A percentile compares a stretch with the other conserved stretches of the same genome.
Evolutionary conservation across 805 yeast species (phyloP).

Genomic region (Candida boleticola): DNA sequence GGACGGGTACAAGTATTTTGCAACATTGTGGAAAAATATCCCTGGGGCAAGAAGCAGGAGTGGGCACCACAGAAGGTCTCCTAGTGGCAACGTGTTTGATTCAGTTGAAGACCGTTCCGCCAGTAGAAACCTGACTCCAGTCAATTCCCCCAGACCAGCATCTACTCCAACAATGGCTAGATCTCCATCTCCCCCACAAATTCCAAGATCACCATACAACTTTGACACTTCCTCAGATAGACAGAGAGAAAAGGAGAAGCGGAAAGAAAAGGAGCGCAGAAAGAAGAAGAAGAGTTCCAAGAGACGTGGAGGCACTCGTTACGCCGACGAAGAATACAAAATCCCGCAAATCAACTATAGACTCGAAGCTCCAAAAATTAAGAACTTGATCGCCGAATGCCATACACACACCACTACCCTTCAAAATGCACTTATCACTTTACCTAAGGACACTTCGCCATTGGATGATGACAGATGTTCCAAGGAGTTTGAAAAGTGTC

Average conservation of each 20-base stretch:
- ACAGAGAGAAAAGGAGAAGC: slow-evolving; percentile 7
- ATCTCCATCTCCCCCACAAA: background rate
- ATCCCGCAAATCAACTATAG: slow-evolving; percentile 69
- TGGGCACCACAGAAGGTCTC: slow-evolving; percentile 13
- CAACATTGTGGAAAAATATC: slow-evolving; percentile 42
- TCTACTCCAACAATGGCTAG: background rate
- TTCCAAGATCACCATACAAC: slow-evolving; percentile 16
- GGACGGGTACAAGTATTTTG: slow-evolving; percentile 49
- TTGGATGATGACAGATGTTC: slow-evolving; percentile 61
- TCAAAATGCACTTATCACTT: slow-evolving; percentile 44
- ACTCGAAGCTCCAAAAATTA: slow-evolving; percentile 72
- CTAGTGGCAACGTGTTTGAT: slow-evolving; percentile 10
- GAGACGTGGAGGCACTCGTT: slow-evolving; percentile 15
- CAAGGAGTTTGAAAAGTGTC: slow-evolving; percentile 70
- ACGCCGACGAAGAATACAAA: slow-evolving; percentile 50
- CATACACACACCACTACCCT: slow-evolving; percentile 71
- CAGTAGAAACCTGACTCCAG: background rate
- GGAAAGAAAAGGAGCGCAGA: slow-evolving; percentile 12
- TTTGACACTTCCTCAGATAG: slow-evolving; percentile 4
- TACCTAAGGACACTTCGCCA: slow-evolving; percentile 51
- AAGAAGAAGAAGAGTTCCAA: slow-evolving; percentile 13
- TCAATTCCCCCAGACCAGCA: background rate
- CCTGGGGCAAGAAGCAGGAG: slow-evolving; percentile 27
- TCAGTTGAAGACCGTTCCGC: slow-evolving; percentile 2
- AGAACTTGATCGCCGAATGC: slow-evolving; percentile 68